Base-by-base conservation (phyloP, 2,329 filamentous ascomycete species). In the Cryphonectria japonica region DNA sequence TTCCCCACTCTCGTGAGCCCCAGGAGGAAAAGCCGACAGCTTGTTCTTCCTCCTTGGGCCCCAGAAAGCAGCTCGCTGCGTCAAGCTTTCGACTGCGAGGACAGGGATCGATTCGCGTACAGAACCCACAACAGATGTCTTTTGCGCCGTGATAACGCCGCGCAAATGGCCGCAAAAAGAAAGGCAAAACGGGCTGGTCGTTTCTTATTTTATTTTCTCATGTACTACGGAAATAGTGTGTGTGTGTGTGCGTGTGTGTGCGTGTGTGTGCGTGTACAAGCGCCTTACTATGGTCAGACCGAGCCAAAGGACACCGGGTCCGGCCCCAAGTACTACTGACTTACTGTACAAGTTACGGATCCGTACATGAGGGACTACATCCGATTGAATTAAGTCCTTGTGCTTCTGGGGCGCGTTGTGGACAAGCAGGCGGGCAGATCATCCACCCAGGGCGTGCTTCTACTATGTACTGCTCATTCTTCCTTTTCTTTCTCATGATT, bases 1-100 rank as follows among this genome's bases (percentile, higher is more conserved):
- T 72, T 70, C 71, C 68, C 71, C 71, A 72, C 71, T 68, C 66
- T 70, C 41, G 43, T 54, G 65, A 72, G 68, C 61, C 67, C 69
- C 61, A 63, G 69, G 69, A 70, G 52, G 50, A 66, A 70, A 72
- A 68, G 34, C 68, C 68, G 66, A 67, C 66, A 46, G 57, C 8
- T 37, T 50, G 65, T n/a, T 34, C 32, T 9, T n/a, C 32, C 16
- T 62, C 29, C 34, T 41, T 34, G 64, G 26, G 37, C 34, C 16
- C 26, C 22, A 37, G 2, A 5, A 22, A 62, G 14, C 19, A 39
- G 60, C 32, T 22, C 61, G 54, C 39, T 32, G 52, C 66, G 37
- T 43, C 54, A 41, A 46, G 39, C 32, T 54, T 59, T 61, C 37
- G 57, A 46, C 29, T 60, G 39, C 37, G 52, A 50, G 8, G 54